Conservation (phyloP, 768 basidiomycete genomes). For the Mycena latifolia region DNA sequence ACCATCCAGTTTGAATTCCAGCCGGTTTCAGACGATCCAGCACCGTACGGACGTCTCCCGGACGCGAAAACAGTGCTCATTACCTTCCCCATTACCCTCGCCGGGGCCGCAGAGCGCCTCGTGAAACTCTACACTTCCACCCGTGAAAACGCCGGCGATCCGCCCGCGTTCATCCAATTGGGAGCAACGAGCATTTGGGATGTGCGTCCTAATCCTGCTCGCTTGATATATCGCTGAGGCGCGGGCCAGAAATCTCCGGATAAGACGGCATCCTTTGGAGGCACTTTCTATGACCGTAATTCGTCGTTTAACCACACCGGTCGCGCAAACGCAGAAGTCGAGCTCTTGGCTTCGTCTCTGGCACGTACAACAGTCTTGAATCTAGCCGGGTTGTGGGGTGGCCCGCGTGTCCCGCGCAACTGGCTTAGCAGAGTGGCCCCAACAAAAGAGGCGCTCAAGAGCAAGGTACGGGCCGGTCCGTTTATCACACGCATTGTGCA, state of each 20-base stretch:
- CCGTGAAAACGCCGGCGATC: constrained; percentile 37
- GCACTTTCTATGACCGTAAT: constrained; percentile 62
- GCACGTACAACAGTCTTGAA: constrained; percentile 68
- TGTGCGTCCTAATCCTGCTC: constrained; percentile 48
- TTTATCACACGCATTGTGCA: not conserved
- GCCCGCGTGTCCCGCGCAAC: constrained; percentile 58
- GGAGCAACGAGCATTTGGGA: constrained; percentile 75
- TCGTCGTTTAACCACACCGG: constrained; percentile 58
- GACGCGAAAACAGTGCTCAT: constrained; percentile 67
- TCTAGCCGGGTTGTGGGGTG: constrained; percentile 75
- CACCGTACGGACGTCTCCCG: constrained; percentile 61
- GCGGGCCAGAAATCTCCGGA: constrained; percentile 17
- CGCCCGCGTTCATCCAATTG: constrained; percentile 67
- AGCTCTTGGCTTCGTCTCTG: constrained; percentile 60
- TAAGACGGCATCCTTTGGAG: no score
- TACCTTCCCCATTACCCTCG: constrained; percentile 63
- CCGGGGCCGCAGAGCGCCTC: constrained; percentile 61
- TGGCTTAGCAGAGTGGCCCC: constrained; percentile 68
- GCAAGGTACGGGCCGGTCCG: constrained; percentile 52
- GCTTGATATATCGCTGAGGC: not conserved
- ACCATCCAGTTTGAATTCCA: constrained; percentile 71
- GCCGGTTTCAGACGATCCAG: constrained; percentile 57
- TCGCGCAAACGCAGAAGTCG: constrained; percentile 65
- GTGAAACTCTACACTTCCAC: constrained; percentile 59
- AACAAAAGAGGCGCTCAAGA: constrained; percentile 63